These are phyloP conservation scores for Chytriomyces confervae DNA, from an alignment of 192 early-diverging fungal species.

Conservation along the genomic window DNA sequence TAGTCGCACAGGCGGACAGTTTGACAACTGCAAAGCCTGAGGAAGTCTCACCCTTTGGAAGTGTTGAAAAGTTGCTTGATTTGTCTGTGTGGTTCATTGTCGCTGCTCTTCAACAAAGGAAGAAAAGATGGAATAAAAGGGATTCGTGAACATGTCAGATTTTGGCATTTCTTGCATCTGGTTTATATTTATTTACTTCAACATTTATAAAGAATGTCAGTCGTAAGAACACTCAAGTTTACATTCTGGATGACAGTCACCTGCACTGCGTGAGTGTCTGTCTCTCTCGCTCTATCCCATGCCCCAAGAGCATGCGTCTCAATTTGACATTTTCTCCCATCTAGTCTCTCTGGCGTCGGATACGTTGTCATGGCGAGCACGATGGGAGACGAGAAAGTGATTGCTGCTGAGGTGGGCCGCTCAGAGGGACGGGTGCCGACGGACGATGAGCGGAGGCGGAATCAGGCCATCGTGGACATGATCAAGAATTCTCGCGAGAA, in stretches of 20 bases:
- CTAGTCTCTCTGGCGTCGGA: constrained; percentile 18
- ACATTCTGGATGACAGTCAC: constrained; percentile 4
- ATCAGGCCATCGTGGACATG: constrained; percentile 31
- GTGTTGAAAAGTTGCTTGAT: no score
- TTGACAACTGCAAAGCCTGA: not conserved
- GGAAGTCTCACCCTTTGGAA: constrained; percentile 14
- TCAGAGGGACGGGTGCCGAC: not conserved
- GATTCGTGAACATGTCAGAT: no score
- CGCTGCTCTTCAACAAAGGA: no score
- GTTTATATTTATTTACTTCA: no score
- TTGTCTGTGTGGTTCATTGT: no score
- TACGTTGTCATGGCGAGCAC: constrained; percentile 23
- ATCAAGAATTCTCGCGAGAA: constrained; percentile 24
- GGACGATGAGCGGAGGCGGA: constrained; percentile 11
- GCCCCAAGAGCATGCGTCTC: not conserved
- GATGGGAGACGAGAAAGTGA: constrained; percentile 13
- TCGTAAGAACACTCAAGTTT: not conserved
- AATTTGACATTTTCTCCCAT: not conserved
- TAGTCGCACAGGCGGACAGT: no score
- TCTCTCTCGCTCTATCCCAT: not conserved
- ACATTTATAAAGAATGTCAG: not conserved
- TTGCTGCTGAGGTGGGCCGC: constrained; percentile 3
- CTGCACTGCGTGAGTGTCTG: not conserved
- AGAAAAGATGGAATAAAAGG: no score
- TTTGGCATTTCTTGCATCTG: no score